Evolutionary conservation across 2,329 filamentous ascomycete genomes (phyloP), one percentile per base, ranked within the genome.

Genomic region (Sclerotinia trifoliorum): DNA sequence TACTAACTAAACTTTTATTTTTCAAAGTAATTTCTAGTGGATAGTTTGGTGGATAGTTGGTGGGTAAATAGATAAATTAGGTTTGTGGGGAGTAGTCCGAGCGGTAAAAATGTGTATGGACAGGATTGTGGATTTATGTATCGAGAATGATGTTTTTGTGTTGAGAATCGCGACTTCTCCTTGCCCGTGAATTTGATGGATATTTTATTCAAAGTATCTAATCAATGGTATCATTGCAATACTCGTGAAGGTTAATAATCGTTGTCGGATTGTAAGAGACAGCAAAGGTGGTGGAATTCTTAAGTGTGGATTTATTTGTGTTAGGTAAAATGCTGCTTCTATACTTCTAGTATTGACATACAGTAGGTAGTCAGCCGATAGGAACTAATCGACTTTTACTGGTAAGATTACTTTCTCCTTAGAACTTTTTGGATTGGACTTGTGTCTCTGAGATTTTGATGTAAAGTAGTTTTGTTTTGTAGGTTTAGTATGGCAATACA

Each of bases 71-170:
- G 35, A 56, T 39, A 55, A 55, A n/a, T 55, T 55, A 56, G 42
- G 56, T 42, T 44, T 60, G 57, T 46, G 57, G 42, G 57, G 57
- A 29, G 19, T 56, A 35, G 57, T 46, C 57, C 42, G 57, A 60
- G 57, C 24, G 39, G 42, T 60, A 24, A 46, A 24, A 46, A 60
- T 46, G 29, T 60, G 32, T 56, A 29, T 13, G 10, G 39, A 39
- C 2, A 13, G 10, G 7, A 35, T 55, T 17, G 4, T 35, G 15
- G 15, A 8, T 32, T 17, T 24, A 7, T 26, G 56, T 8, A 21
- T 19, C 0, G 39, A 11, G n/a, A 11, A 13, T 3, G 5, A 35
- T 35, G 5, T 8, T 6, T 35, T 35, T 35, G 29, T 5, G 5
- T 29, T 29, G 29, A 29, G 29, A 29, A 29, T 24, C 7, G 17